Evolutionary conservation across 495 filamentous ascomycete species (phyloP).

Genomic region (Aspergillus carlsbadensis): DNA sequence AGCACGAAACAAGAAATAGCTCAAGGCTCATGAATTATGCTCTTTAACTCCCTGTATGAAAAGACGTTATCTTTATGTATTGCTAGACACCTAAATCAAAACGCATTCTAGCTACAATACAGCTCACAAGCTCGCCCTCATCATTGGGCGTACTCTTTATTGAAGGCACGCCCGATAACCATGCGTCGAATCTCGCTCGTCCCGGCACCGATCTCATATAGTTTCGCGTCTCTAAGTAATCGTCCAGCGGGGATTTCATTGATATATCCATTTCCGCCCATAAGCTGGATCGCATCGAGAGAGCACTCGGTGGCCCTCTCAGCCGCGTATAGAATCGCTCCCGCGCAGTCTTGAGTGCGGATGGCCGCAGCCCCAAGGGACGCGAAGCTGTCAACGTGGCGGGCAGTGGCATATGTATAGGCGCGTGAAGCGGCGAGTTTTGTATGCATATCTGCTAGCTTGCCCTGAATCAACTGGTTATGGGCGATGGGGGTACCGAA

Average conservation of each 20-base stretch:
- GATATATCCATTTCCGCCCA: constrained; percentile 94
- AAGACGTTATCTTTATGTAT: constrained; percentile 7
- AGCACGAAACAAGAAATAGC: constrained; percentile 30
- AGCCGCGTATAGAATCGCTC: constrained; percentile 89
- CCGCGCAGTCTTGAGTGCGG: constrained; percentile 89
- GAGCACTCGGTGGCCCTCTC: constrained; percentile 89
- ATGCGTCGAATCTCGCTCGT: constrained; percentile 92
- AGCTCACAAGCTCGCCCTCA: not conserved
- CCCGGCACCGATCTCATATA: constrained; percentile 98
- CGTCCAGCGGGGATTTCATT: constrained; percentile 92
- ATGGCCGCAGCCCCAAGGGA: constrained; percentile 46
- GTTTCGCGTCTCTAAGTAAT: constrained; percentile 78
- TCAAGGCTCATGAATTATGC: constrained; percentile 1
- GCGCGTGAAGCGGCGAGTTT: constrained; percentile 78
- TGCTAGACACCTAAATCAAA: constrained; percentile 11
- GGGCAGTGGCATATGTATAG: constrained; percentile 79
- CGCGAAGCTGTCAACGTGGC: constrained; percentile 68
- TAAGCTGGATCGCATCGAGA: constrained; percentile 87
- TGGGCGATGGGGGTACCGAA: constrained; percentile 86
- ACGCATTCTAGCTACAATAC: constrained; percentile 3
- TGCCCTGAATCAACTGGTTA: constrained; percentile 91
- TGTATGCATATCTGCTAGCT: constrained; percentile 96
- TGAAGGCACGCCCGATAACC: constrained; percentile 93
- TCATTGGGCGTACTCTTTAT: constrained; percentile 71
- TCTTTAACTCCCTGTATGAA: not conserved